Evolutionary conservation across 1,139 yeast species (phyloP).

Genomic region (Candida anutae): DNA sequence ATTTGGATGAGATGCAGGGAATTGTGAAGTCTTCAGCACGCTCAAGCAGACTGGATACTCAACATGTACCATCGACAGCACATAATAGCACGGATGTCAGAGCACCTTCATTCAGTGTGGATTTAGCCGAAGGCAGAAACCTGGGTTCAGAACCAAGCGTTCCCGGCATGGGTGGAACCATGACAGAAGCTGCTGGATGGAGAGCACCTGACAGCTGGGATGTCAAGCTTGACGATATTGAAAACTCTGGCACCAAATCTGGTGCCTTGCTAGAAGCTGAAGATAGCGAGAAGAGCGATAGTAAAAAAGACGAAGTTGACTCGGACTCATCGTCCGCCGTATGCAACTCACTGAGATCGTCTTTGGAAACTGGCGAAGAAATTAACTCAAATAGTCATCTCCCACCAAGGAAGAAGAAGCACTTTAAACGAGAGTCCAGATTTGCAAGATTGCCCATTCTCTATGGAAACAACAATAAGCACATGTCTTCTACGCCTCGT

Average conservation of each 20-base stretch:
- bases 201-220: conserved; percentile 80
- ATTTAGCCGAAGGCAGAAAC: not conserved
- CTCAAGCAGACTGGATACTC: not conserved
- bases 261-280: conserved; percentile 10
- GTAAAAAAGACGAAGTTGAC: conserved; percentile 6
- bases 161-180: no score
- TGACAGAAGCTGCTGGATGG: conserved; percentile 36
- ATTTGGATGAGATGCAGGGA: conserved; percentile 45
- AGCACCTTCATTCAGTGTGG: not conserved
- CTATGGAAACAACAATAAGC: conserved; percentile 22
- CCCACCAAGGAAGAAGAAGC: not conserved
- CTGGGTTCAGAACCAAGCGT: no score
- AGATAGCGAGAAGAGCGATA: conserved; percentile 15
- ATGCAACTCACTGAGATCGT: conserved; percentile 3
- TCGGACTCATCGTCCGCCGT: conserved; percentile 5
- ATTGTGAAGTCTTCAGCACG: conserved; percentile 30
- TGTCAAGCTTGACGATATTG: conserved; percentile 35
- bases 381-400: not conserved
- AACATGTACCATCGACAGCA: no score
- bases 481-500: no score
- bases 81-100: not conserved
- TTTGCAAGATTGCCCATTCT: conserved; percentile 29
- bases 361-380: conserved; percentile 3
- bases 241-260: conserved; percentile 3
- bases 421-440: no score